Percentiles rank a stretch among this genome's conserved stretches.
Evolutionary conservation across 495 filamentous ascomycete species (phyloP).

Genomic region (Penicillium alfredii): DNA sequence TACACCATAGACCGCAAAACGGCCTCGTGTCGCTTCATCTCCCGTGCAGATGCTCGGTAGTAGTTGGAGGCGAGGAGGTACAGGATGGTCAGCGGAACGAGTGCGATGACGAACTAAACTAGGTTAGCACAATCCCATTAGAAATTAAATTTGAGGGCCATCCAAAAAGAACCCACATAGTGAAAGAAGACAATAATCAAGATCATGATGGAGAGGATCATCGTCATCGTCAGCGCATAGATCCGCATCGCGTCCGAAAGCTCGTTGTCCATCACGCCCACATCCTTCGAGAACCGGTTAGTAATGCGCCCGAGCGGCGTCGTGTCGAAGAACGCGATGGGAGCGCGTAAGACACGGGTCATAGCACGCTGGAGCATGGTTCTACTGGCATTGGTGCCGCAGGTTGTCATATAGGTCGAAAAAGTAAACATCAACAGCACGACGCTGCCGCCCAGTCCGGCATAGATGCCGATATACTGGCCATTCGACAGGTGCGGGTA

Average conservation of each 20-base stretch:
- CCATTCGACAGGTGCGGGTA: conserved; percentile 49
- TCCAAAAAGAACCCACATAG: conserved; percentile 43
- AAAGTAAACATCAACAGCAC: conserved; percentile 76
- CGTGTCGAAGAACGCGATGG: conserved; percentile 97
- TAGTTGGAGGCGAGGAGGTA: conserved; percentile 83
- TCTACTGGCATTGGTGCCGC: conserved; percentile 71
- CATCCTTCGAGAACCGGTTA: conserved; percentile 93
- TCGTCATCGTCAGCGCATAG: conserved; percentile 79
- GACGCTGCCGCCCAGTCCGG: conserved; percentile 64
- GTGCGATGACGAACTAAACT: conserved; percentile 69
- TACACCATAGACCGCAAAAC: conserved; percentile 82
- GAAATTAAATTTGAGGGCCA: neutral
- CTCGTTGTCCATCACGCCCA: conserved; percentile 93
- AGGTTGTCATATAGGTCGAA: conserved; percentile 56
- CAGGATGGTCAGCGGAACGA: conserved; percentile 71
- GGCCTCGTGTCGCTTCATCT: conserved; percentile 90
- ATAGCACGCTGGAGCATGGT: conserved; percentile 82
- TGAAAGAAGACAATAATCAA: conserved; percentile 91
- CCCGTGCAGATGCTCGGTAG: conserved; percentile 83
- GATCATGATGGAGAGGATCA: conserved; percentile 72
- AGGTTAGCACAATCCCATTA: conserved; percentile 2
- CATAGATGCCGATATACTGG: conserved; percentile 82
- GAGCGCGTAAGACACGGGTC: conserved; percentile 72
- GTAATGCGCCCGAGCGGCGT: conserved; percentile 95
- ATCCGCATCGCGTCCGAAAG: conserved; percentile 87